Base-by-base conservation (phyloP, 2,329 filamentous ascomycete species). In the Epichloe glyceriae region DNA sequence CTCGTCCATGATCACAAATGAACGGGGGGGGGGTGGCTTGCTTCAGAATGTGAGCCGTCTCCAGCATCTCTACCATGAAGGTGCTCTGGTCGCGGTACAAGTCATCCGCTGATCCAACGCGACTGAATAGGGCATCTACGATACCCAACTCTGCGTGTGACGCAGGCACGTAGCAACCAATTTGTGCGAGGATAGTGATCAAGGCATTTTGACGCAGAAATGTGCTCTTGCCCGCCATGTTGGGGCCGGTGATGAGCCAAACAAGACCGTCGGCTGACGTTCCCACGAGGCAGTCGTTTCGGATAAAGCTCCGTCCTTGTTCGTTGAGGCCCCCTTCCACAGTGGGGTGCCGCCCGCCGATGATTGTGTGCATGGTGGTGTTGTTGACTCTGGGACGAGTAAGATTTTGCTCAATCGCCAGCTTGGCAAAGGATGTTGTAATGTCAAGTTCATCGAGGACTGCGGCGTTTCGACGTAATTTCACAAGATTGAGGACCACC, bases 1-100 rank as follows among this genome's bases (percentile, higher is more conserved):
- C 71, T 98, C 93, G 65, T 98, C 93, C 91, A 98, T 97, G 65
- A 98, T 91, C 54, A 93, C 91, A 60, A 98, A 94, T 0, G 86
- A 93, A 22, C 84, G 78, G 1, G 82, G 70, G 78, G 1, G 82
- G 70, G 1, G 91, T 97, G 0, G 93, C 91, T 57, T 86, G 77
- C 54, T 85, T 86, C 49, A 98, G 75, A 49, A 98, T 98, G 26
- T 85, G 78, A 2, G 91, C 90, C 19, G 93, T 95, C 69, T 98
- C 93, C 2, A 96, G 77, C 93, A 98, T 98, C 70, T 98, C 93
- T 1, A 97, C 88, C 93, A 98, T 97, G 68, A 98, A 98, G 0
- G 94, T 98, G 49, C 88, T 95, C 67, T 97, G 90, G 70, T 95
- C 86, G 47, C 82, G 80, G 70, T 86, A 96, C n/a, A 98, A 74